These are phyloP conservation scores for Trichoderma pleuroti DNA, from an alignment of 2,329 filamentous ascomycete genomes.

Conservation along the genomic window DNA sequence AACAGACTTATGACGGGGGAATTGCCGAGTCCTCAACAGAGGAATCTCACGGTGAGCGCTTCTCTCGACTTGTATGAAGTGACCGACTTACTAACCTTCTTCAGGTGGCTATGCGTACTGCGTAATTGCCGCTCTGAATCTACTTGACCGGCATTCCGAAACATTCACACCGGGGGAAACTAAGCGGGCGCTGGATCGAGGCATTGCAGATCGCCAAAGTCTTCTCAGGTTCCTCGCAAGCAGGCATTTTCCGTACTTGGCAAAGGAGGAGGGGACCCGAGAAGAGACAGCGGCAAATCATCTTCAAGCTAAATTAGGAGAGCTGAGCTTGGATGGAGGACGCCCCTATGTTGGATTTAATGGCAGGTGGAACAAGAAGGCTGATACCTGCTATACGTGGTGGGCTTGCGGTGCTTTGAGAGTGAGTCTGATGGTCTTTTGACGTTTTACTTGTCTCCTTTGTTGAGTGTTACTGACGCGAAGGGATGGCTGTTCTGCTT, in stretches of 20 bases:
- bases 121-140: conserved; percentile 70
- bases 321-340: conserved; percentile 32
- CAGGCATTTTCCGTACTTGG: conserved; percentile 61
- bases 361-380: conserved; percentile 83
- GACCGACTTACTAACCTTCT: background rate
- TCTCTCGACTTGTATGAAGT: background rate
- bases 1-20: conserved; percentile 77
- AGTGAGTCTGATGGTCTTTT: conserved; percentile 29
- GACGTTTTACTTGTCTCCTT: background rate
- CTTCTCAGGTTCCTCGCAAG: conserved; percentile 57
- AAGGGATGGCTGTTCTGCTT: no score
- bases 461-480: conserved; percentile 36
- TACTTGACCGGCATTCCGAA: conserved; percentile 62
- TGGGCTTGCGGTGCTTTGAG: conserved; percentile 72
- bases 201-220: conserved; percentile 32
- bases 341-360: conserved; percentile 71
- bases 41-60: conserved; percentile 71
- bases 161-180: background rate
- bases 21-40: conserved; percentile 73
- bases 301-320: conserved; percentile 35
- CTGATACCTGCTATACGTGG: conserved; percentile 94
- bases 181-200: conserved; percentile 33
- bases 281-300: conserved; percentile 33
- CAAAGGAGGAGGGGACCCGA: conserved; percentile 44
- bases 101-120: conserved; percentile 91